Base-by-base conservation (phyloP, 345 rosid genomes). In the Luvunga scandens region DNA sequence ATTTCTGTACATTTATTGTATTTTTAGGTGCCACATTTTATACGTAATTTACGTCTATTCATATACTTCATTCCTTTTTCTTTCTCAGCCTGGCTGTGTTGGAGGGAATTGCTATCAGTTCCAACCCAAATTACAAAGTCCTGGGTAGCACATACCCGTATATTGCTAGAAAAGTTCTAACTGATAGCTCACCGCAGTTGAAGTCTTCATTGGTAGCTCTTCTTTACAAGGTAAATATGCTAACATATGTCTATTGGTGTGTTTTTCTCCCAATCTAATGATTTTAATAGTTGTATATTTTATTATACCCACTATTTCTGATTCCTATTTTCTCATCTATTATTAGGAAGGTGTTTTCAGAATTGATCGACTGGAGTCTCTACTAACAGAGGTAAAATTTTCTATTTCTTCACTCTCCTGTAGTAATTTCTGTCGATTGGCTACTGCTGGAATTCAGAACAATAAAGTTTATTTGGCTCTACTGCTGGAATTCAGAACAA, bases 81-180 rank as follows among this genome's bases (percentile, higher is more conserved):
- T 79, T 53, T 78, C 67, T 61, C 81, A 95, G 98, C 77, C 95
- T 95, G 81, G 98, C 98, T 79, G 98, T 95, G 59, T 85, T 95
- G 86, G 98, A 95, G 87, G 98, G 98, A 56, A 92, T 95, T 80
- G 98, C 98, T 48, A 85, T 95, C 48, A 83, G 91, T 85, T 83
- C 80, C 75, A 83, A 89, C 81, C 98, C 97, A 79, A 86, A 90
- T 76, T 95, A 95, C 91, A 95, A 95, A 84, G 98, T 95, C 73
- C 82, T 95, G 86, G 94, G 98, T 24, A 92, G 98, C 81, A 93
- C 98, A 69, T 95, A 93, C 80, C 98, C 98, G n/a, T 95, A 98
- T 98, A 95, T 95, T 82, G 98, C 98, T 34, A 92, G 87, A 82
- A 95, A 95, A 85, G 90, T 95, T 42, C 82, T 95, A 73, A 91